Base-by-base conservation (phyloP, 257 asterid genomes). In the Parsonsia alboflavescens region DNA sequence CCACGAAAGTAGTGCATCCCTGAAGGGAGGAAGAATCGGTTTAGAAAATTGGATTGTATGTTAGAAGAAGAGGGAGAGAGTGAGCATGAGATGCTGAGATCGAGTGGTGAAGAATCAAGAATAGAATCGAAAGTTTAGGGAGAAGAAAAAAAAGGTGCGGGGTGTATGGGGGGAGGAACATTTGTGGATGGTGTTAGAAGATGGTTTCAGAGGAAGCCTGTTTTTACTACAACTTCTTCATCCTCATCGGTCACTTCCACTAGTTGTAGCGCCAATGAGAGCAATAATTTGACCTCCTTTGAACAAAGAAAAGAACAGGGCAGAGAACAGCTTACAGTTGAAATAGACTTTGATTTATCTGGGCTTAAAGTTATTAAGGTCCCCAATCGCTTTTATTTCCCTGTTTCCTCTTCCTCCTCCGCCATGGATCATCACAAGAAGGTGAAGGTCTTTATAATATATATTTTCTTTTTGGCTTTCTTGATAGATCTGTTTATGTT, bases 181-280 rank as follows among this genome's bases (percentile, higher is more conserved):
- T 92, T 94, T 74, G 96, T 94, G 93, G 97, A 92, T 72, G 91
- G 90, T 58, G 89, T 94, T 85, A 91, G 96, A 88, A 90, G 89
- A 75, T 88, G 82, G 93, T 92, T 90, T 70, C 93, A 89, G 22
- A 85, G 94, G 61, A 78, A 36, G 21, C 75, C 74, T 10, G 26
- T 52, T 52, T n/a, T 41, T 58, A 16, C 75, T 74, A 12, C 50
- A 15, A 56, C 70, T 76, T 85, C 87, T 67, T 42, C 46, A 42
- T 42, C 74, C 21, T 57, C 78, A 22, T 33, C 81, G 54, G 77
- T 75, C 57, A 70, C 81, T 66, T 74, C 77, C 48, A 48, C 86
- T 77, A 71, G 80, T 80, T 78, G 81, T 80, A 79, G 61, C 70
- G 64, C 9, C 72, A 59, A 85, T 82, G 91, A 77, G 46, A 72